Base-by-base conservation (phyloP, 2,329 filamentous ascomycete species). In the Colletotrichum neosansevieriae region DNA sequence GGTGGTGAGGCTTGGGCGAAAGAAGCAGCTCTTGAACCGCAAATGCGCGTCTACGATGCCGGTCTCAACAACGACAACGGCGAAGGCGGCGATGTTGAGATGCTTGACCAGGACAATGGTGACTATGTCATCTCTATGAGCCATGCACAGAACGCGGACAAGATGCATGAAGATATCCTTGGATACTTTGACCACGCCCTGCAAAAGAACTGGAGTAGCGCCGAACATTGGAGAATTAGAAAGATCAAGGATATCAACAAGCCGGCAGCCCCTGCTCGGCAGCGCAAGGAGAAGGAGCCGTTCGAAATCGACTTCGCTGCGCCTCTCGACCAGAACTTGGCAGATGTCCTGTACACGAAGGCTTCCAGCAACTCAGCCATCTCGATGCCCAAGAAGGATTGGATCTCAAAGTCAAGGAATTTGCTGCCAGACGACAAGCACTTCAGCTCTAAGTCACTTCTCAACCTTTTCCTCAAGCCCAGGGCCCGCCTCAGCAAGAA, bases 181-280 rank as follows among this genome's bases (percentile, higher is more conserved):
- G 92, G 93, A 76, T 99, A 98, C 82, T 99, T 99, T 76, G 96
- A 99, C 78, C 94, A 97, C 75, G 94, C 95, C 2, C 82, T 98
- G 49, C 93, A 96, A 77, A 98, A 97, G 86, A 98, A 98, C 75
- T 99, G 96, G 95, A 91, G 92, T 6, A 97, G 94, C 56, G 95
- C 96, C n/a, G 96, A 98, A 78, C 96, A 99, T 80, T 99, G 96
- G 96, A 91, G 95, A 73, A 98, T 99, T 76, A 88, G 93, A 71
- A 94, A 94, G 76, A 96, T 99, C 79, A 98, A 98, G 75, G 89
- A 91, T 71, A 82, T 85, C 75, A 86, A 84, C 74, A 94, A 94
- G 79, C 85, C 89, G 7, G 83, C 86, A 9, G 84, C 87, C 13
- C 82, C 74, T 74, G 87, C 79, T 75, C 90, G 87, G 71, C 89